Conservation (phyloP, 305 asterid genomes). For the Andrographis paniculata region DNA sequence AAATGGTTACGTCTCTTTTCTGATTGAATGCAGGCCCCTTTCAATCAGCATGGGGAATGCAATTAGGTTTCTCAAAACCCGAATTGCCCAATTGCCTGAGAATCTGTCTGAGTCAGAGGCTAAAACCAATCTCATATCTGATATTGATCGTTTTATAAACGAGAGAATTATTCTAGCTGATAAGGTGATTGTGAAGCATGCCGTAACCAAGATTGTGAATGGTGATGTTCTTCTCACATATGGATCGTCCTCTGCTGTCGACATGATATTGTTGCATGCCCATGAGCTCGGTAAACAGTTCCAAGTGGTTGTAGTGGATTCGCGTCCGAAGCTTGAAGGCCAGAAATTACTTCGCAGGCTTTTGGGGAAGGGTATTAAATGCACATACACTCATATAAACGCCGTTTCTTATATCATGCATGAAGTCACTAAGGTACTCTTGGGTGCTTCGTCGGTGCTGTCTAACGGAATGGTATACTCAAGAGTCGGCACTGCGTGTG, state of each 20-base stretch:
- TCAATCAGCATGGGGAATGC: conserved; percentile 93
- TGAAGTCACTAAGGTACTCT: conserved; percentile 67
- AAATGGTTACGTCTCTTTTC: conserved; percentile 56
- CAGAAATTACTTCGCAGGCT: conserved; percentile 67
- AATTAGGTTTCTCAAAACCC: conserved; percentile 67
- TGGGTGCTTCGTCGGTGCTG: conserved; percentile 81
- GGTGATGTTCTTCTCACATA: conserved; percentile 86
- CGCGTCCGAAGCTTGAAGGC: conserved; percentile 91
- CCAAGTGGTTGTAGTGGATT: conserved; percentile 75
- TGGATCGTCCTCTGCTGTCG: conserved; percentile 78
- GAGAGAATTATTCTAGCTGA: conserved; percentile 81
- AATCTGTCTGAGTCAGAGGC: conserved; percentile 74
- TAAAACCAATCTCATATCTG: conserved; percentile 52
- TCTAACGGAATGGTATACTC: conserved; percentile 91
- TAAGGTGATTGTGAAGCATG: conserved; percentile 72
- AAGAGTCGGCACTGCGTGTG: conserved; percentile 87
- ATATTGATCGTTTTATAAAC: conserved; percentile 49
- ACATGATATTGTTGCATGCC: conserved; percentile 70
- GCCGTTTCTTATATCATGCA: conserved; percentile 83
- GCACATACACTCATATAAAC: conserved; percentile 80
- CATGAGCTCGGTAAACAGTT: conserved; percentile 79
- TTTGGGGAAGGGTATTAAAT: conserved; percentile 64
- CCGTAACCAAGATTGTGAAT: conserved; percentile 73
- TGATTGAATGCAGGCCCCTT: conserved; percentile 85
- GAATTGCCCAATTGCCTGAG: conserved; percentile 50